Evolutionary conservation across 768 basidiomycete genomes (phyloP), one percentile per base, ranked within the genome.

Genomic region (Lactifluus volemus): DNA sequence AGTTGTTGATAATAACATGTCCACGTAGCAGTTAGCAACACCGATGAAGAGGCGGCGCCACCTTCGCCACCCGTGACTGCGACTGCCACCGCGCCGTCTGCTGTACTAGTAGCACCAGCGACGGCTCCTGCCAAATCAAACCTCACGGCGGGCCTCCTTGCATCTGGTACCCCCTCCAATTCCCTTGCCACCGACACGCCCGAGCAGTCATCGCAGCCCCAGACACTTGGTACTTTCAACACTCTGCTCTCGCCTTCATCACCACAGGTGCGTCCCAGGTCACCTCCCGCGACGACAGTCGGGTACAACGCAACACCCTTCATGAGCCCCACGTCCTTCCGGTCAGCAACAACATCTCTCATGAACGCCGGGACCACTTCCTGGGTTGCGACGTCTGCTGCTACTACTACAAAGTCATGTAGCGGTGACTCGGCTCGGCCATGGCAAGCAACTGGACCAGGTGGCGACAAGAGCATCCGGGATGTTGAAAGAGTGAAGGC

Each of bases 401-500:
- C 25, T 25, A 25, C 25, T 15, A 69, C 75, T 17, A 69, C 75
- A 17, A 70, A 77, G 21, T 60, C 73, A 67, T 61, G 84, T 41
- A 68, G 71, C 59, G 74, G 80, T 64, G 94, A 97, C 79, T 95
- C 42, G 87, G 86, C 32, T 66, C 75, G 25, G 19, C 45, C 10
- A 47, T 51, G 6, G 57, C 77, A 12, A 67, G 56, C 38, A 63
- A 77, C 81, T 56, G 49, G 42, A 4, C 17, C 17, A 47, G 44
- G 3, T 11, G 44, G 51, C 60, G 4, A 49, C 41, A 92, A 93
- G 78, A 89, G 86, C 48, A 95, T 96, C 69, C 88, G 88, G 73
- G 93, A 92, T 68, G 70, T 97, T 65, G 89, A 92, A 75, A 85
- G 83, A 74, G 93, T 96, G 76, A 93, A 94, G 76, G 81, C 85